These are phyloP conservation scores for Neonectria ditissima DNA, from an alignment of 2,329 filamentous ascomycete genomes.

Conservation along the genomic window DNA sequence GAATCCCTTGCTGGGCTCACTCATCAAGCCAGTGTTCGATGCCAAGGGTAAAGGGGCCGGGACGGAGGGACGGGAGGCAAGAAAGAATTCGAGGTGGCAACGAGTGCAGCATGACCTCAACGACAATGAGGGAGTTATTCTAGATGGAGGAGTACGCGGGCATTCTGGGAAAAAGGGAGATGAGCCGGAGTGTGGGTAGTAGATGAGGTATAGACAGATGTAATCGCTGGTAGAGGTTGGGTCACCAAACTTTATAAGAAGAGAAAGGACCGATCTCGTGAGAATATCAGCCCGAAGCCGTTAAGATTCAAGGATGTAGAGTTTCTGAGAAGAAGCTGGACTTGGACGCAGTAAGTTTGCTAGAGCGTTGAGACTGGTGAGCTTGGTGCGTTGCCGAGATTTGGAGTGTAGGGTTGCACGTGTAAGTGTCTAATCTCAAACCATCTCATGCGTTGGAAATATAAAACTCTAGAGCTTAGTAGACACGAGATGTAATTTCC, in stretches of 20 bases:
- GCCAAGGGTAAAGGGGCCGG: constrained; percentile 63
- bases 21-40: constrained; percentile 74
- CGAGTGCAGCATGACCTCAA: constrained; percentile 71
- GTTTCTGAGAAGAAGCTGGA: too few species aligned
- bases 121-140: constrained; percentile 69
- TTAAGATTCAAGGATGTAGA: too few species aligned
- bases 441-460: too few species aligned
- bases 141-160: constrained; percentile 67
- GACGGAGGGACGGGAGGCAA: constrained; percentile 54
- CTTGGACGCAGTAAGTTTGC: too few species aligned
- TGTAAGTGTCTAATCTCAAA: too few species aligned
- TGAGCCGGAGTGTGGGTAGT: constrained; percentile 54
- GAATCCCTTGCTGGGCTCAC: constrained; percentile 73
- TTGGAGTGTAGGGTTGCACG: too few species aligned
- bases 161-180: constrained; percentile 43
- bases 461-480: too few species aligned
- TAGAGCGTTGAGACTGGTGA: too few species aligned
- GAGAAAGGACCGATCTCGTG: too few species aligned
- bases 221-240: background rate
- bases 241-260: background rate
- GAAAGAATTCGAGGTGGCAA: constrained; percentile 63
- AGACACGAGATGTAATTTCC: too few species aligned
- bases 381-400: too few species aligned
- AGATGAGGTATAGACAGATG: background rate
- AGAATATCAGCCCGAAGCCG: too few species aligned